phyloP scores from a whole-genome alignment of 495 filamentous ascomycete species.

The Peziza echinospora region DNA sequence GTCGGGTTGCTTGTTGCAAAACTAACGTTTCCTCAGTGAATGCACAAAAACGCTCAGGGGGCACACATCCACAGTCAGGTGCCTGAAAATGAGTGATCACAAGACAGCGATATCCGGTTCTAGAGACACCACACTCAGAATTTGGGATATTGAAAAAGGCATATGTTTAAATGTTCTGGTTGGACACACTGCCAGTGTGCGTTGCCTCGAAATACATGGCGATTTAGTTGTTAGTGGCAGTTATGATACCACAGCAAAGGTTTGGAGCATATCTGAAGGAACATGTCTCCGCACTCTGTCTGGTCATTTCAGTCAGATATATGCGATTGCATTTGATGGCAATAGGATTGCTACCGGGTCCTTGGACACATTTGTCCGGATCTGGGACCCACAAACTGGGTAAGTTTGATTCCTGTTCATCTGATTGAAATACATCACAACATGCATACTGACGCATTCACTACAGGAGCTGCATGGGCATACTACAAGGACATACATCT shows the following conservation, averaged over 20 bases:
- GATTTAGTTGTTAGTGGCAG: slow-evolving; percentile 90
- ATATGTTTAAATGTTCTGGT: slow-evolving; percentile 78
- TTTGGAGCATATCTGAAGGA: slow-evolving; percentile 92
- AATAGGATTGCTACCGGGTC: slow-evolving; percentile 85
- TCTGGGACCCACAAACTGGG: slow-evolving; percentile 89
- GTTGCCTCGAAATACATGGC: slow-evolving; percentile 86
- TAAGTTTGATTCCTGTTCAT: slow-evolving; percentile 21
- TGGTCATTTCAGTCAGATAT: slow-evolving; percentile 98
- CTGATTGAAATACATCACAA: slow-evolving; percentile 15
- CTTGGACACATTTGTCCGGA: slow-evolving; percentile 85
- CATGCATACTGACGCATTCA: no score
- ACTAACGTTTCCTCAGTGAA: no score
- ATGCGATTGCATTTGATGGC: slow-evolving; percentile 93
- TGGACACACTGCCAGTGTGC: slow-evolving; percentile 88
- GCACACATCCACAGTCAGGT: slow-evolving; percentile 90
- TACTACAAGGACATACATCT: slow-evolving; percentile 90
- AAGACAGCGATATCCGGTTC: slow-evolving; percentile 92
- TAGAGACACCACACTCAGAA: slow-evolving; percentile 74
- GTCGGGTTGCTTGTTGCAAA: not conserved
- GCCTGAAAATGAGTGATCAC: slow-evolving; percentile 87
- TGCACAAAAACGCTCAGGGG: slow-evolving; percentile 71
- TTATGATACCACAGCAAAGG: slow-evolving; percentile 88
- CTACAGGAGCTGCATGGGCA: slow-evolving; percentile 55
- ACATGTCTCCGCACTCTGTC: slow-evolving; percentile 68
- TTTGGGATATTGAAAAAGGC: slow-evolving; percentile 83